Percentiles rank a stretch among this genome's conserved stretches.
Evolutionary conservation across 345 rosid species (phyloP).

Genomic region (Eucalyptus viminalis): DNA sequence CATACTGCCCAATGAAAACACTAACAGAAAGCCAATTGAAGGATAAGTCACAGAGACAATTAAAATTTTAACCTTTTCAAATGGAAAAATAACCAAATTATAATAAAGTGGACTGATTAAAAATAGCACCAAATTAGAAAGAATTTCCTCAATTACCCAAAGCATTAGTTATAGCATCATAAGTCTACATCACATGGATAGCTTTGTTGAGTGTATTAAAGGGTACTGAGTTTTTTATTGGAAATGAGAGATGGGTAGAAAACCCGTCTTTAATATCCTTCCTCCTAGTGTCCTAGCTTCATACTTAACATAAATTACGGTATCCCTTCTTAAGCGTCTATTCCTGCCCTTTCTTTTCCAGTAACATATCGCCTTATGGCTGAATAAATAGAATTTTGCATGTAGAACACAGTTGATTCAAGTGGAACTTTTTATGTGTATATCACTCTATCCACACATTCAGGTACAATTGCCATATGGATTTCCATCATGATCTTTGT

Average conservation of each 20-base stretch:
- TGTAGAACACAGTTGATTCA: neutral
- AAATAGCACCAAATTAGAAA: neutral
- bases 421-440: neutral
- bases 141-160: neutral
- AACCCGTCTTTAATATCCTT: neutral
- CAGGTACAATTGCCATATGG: neutral
- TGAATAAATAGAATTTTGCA: neutral
- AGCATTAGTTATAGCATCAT: neutral
- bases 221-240: neutral
- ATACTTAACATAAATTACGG: neutral
- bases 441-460: neutral
- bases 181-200: neutral
- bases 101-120: neutral
- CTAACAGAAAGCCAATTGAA: neutral
- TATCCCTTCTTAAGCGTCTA: neutral
- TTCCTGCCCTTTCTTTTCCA: neutral
- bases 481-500: neutral
- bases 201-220: neutral
- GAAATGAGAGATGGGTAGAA: neutral
- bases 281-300: neutral
- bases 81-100: neutral
- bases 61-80: neutral
- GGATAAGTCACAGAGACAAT: neutral
- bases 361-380: neutral
- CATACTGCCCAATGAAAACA: neutral